Conservation (phyloP, 805 yeast genomes). For the Kodamaea nitidulidarum region DNA sequence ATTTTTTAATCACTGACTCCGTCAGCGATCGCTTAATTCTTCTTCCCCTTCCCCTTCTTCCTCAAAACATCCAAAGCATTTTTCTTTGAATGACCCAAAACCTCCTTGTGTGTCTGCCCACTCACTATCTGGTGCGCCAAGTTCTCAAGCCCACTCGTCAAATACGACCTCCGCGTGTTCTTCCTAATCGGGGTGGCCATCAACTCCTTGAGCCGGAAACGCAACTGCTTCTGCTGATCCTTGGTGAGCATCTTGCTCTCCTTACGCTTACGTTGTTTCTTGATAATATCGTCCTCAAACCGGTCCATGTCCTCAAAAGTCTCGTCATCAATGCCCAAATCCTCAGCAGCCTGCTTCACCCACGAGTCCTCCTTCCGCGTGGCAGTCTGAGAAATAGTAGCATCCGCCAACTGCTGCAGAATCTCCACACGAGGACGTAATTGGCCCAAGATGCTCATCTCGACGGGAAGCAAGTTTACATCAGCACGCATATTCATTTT, state of each 20-base stretch:
- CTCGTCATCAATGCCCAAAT: slow-evolving; percentile 74
- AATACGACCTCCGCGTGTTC: slow-evolving; percentile 63
- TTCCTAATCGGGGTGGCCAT: slow-evolving; percentile 55
- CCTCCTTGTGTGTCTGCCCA: slow-evolving; percentile 53
- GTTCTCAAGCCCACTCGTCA: slow-evolving; percentile 75
- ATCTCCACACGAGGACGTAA: slow-evolving; percentile 63
- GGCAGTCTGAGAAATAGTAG: slow-evolving; percentile 57
- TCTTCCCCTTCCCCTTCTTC: slow-evolving; percentile 9
- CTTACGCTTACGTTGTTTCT: slow-evolving; percentile 55
- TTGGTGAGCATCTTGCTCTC: slow-evolving; percentile 41
- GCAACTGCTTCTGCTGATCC: slow-evolving; percentile 43
- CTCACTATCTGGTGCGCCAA: slow-evolving; percentile 72
- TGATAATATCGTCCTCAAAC: slow-evolving; percentile 61
- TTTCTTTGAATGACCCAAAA: slow-evolving; percentile 65
- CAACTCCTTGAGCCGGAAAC: slow-evolving; percentile 50
- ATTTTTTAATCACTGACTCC: too few species aligned
- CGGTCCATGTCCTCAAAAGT: slow-evolving; percentile 41
- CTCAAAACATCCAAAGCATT: slow-evolving; percentile 64
- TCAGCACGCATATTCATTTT: slow-evolving; percentile 41
- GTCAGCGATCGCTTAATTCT: not conserved
- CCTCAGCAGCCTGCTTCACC: slow-evolving; percentile 90
- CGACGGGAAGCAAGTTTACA: slow-evolving; percentile 70
- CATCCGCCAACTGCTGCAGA: slow-evolving; percentile 73
- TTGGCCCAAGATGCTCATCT: slow-evolving; percentile 66
- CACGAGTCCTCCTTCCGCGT: slow-evolving; percentile 69